These are phyloP conservation scores for Boeremia exigua DNA, from an alignment of 2,329 filamentous ascomycete genomes.

Conservation along the genomic window DNA sequence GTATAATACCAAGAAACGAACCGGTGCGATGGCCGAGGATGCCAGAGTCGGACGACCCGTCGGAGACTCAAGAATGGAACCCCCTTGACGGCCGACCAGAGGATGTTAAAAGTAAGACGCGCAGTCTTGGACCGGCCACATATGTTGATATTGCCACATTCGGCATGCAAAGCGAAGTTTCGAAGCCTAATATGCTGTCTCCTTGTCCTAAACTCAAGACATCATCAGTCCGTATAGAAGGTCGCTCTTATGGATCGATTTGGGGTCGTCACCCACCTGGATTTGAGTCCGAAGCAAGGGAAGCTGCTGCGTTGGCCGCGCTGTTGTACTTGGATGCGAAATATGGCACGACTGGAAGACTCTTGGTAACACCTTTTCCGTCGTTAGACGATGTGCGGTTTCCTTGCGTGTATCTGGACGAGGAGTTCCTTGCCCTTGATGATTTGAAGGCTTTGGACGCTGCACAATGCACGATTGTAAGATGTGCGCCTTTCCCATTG, in stretches of 20 bases:
- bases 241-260: too few relatives aligned
- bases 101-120: conserved; percentile 11
- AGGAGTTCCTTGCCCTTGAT: conserved; percentile 33
- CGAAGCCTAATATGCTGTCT: neutral
- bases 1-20: neutral
- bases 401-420: conserved; percentile 43
- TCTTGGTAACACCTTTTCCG: conserved; percentile 37
- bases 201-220: neutral
- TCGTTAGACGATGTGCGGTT: conserved; percentile 33
- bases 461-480: neutral
- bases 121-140: conserved; percentile 21
- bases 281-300: neutral
- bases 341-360: conserved; percentile 19
- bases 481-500: conserved; percentile 25
- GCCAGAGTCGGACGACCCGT: conserved; percentile 24
- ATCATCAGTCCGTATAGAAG: too few relatives aligned
- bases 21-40: conserved; percentile 20
- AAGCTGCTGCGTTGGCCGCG: conserved; percentile 41
- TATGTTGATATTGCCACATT: conserved; percentile 33
- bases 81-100: conserved; percentile 20
- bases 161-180: neutral
- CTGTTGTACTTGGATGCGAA: conserved; percentile 42
- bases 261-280: too few relatives aligned
- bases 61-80: conserved; percentile 33
- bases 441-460: conserved; percentile 14